These are phyloP conservation scores for Aspergillus leporis DNA, from an alignment of 495 filamentous ascomycete genomes.

Conservation along the genomic window DNA sequence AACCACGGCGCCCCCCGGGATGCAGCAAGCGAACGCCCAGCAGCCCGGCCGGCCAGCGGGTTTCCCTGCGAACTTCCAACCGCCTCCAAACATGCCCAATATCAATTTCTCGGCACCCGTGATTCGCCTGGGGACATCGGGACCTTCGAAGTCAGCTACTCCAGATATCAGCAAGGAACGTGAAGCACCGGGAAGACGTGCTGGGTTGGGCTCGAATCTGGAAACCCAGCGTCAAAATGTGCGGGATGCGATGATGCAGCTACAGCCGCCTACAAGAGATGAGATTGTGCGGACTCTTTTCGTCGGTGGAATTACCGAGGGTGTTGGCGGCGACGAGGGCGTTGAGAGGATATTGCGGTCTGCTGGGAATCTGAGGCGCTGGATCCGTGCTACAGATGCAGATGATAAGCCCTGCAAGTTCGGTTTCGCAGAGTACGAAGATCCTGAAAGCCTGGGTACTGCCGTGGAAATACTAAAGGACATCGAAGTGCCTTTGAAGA, in stretches of 20 bases:
- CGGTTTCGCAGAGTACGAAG: constrained; percentile 96
- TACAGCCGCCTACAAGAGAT: constrained; percentile 83
- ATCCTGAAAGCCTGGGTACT: constrained; percentile 81
- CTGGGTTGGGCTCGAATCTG: constrained; percentile 66
- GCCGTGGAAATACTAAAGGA: constrained; percentile 86
- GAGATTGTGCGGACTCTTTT: constrained; percentile 91
- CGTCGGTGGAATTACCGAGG: constrained; percentile 80
- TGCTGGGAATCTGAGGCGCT: constrained; percentile 78
- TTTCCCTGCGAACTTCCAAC: constrained; percentile 83
- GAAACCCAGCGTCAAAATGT: constrained; percentile 70
- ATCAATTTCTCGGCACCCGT: constrained; percentile 98
- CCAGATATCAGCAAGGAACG: constrained; percentile 51
- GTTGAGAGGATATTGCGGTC: constrained; percentile 78
- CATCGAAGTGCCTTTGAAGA: constrained; percentile 81
- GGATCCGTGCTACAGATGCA: constrained; percentile 80
- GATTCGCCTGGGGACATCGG: constrained; percentile 80
- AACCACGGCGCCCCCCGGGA: constrained; percentile 73
- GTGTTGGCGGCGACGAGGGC: constrained; percentile 73
- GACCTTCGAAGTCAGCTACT: constrained; percentile 64
- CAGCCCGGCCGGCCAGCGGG: constrained; percentile 73
- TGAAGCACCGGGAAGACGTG: constrained; percentile 55
- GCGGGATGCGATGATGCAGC: constrained; percentile 72
- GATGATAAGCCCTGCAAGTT: constrained; percentile 85
- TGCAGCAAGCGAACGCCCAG: constrained; percentile 68
- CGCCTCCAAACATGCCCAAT: constrained; percentile 89